A percentile compares a stretch with the other conserved stretches of the same genome.
Conservation (phyloP, 108 stramenopile genomes). For the Phaeodactylum tricornutum region DNA sequence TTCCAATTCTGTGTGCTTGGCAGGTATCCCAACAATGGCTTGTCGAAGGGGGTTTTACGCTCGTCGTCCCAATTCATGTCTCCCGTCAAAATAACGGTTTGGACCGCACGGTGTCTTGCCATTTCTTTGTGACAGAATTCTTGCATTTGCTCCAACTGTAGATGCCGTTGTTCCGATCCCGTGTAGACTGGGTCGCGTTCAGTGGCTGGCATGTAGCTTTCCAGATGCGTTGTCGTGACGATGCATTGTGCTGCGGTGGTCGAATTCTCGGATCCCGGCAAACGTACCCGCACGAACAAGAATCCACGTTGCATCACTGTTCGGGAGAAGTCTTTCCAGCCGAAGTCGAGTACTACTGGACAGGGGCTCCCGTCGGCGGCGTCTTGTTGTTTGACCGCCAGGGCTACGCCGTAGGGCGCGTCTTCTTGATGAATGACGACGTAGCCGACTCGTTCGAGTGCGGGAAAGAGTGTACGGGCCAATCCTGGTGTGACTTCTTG, state of each 20-base stretch:
- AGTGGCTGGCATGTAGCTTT: conserved; percentile 24
- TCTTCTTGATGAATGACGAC: conserved; percentile 23
- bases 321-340: conserved; percentile 24
- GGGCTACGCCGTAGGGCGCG: conserved; percentile 25
- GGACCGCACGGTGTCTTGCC: conserved; percentile 12
- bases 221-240: conserved; percentile 50
- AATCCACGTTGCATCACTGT: conserved; percentile 40
- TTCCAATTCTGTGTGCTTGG: conserved; percentile 17
- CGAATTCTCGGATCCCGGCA: conserved; percentile 1
- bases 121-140: conserved; percentile 21
- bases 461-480: conserved; percentile 16
- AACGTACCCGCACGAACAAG: conserved; percentile 17
- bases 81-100: conserved; percentile 35
- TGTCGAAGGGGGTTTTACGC: conserved; percentile 11
- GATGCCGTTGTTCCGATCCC: conserved; percentile 31
- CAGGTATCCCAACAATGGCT: conserved; percentile 17
- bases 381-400: conserved; percentile 21
- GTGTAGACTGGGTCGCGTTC: conserved; percentile 8
- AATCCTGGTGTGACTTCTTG: conserved; percentile 43
- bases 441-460: conserved; percentile 24
- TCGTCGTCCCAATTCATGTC: conserved; percentile 74
- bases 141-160: conserved; percentile 23
- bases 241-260: conserved; percentile 1
- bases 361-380: neutral
- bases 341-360: conserved; percentile 6